Conservation (phyloP, 2,329 filamentous ascomycete species). For the Fusarium succisae region DNA sequence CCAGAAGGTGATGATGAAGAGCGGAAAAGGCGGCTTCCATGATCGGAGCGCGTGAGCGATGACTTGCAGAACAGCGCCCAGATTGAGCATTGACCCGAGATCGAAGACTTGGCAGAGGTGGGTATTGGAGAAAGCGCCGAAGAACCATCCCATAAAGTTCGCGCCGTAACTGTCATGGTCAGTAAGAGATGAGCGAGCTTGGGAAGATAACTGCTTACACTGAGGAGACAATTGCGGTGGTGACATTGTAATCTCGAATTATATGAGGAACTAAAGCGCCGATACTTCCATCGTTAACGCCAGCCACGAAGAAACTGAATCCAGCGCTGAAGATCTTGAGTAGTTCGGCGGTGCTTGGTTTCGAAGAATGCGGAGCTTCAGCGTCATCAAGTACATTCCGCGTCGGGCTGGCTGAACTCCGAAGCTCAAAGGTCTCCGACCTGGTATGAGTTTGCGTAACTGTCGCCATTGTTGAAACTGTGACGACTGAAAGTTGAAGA, state of each 20-base stretch:
- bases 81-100: slow-evolving; percentile 64
- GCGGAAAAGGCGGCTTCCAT: slow-evolving; percentile 65
- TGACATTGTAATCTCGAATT: slow-evolving; percentile 63
- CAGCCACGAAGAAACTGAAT: slow-evolving; percentile 72
- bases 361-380: not conserved
- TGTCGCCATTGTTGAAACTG: not conserved
- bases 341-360: not conserved
- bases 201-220: slow-evolving; percentile 50
- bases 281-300: slow-evolving; percentile 71
- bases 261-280: slow-evolving; percentile 72
- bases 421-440: slow-evolving; percentile 2
- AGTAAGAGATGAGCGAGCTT: accelerated
- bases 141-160: slow-evolving; percentile 68
- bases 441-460: slow-evolving; percentile 6
- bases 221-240: slow-evolving; percentile 60
- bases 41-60: slow-evolving; percentile 62
- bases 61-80: slow-evolving; percentile 66
- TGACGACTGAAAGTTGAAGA: not conserved
- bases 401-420: accelerated
- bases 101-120: slow-evolving; percentile 61
- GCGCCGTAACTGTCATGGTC: slow-evolving; percentile 56
- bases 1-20: slow-evolving; percentile 68
- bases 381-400: not conserved
- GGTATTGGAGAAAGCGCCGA: slow-evolving; percentile 66
- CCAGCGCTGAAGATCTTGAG: slow-evolving; percentile 64